Evolutionary conservation across 495 filamentous ascomycete species (phyloP).

Genomic region (Hyaloscypha finlandica): DNA sequence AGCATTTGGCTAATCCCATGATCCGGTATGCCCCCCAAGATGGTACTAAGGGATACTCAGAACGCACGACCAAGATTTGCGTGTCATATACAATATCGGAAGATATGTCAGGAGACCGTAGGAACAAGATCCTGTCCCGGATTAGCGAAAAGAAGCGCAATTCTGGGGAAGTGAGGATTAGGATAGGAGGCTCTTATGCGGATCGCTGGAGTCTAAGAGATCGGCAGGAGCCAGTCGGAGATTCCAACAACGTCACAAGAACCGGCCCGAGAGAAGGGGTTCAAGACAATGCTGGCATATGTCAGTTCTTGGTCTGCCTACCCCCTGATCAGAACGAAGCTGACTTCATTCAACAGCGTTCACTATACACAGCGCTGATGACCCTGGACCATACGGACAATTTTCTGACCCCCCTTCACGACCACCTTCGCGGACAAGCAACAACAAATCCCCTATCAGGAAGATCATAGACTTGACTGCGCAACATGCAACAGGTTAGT

Average conservation of each 20-base stretch:
- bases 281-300: too few relatives aligned
- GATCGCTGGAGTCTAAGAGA: background rate
- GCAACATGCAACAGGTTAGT: constrained; percentile 36
- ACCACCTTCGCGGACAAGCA: constrained; percentile 67
- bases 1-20: too few relatives aligned
- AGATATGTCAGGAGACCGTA: background rate
- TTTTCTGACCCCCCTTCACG: constrained; percentile 61
- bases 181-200: background rate
- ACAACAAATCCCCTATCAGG: constrained; percentile 48
- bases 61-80: background rate
- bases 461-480: constrained; percentile 41
- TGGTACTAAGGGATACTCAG: too few relatives aligned
- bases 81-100: constrained; percentile 4
- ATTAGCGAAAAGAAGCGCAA: background rate
- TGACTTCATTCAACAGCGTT: constrained; percentile 48
- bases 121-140: background rate
- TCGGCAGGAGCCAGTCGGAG: too few relatives aligned
- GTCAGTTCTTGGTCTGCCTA: too few relatives aligned
- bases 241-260: too few relatives aligned
- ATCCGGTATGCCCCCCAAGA: too few relatives aligned
- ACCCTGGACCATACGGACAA: constrained; percentile 34
- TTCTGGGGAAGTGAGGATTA: background rate
- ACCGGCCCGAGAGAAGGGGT: too few relatives aligned
- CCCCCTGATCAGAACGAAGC: too few relatives aligned
- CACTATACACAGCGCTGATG: constrained; percentile 57